Evolutionary conservation across 2,329 filamentous ascomycete species (phyloP), one percentile per base, ranked within the genome.

Genomic region (Chrysosporium keratinophilum): DNA sequence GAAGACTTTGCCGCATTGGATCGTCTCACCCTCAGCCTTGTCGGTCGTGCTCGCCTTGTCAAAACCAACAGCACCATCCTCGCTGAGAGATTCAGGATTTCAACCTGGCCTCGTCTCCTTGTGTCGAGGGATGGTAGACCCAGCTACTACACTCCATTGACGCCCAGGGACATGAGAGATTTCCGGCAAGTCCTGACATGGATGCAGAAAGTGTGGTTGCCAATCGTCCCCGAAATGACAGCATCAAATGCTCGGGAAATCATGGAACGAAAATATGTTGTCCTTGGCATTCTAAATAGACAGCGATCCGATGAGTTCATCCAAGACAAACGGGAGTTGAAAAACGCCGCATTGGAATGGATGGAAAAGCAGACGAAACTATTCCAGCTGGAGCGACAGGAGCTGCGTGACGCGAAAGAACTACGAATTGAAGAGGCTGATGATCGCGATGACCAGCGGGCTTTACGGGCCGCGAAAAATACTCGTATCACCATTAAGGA

Each of bases 191-290:
- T 98, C 10, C 75, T 95, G 15, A 78, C 79, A 54, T 98, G 93
- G 93, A 97, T 98, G 90, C 86, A 87, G 67, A 87, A 84, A 1
- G 89, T 95, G 14, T 98, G 94, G 93, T 77, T 96, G 15, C 93
- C 93, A 0, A 88, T 98, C 54, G 88, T 98, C 10, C 91, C 93
- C 0, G 93, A 98, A 68, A 77, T 98, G 52, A 95, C 88, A 0
- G 87, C 88, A 3, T 82, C 85, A 5, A 98, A 98, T 65, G 89
- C 94, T 0, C 82, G 84, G 55, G 90, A 98, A 68, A 88, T 98
- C 61, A 96, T 98, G 89, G 83, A 90, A 62, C 85, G 87, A 64
- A 95, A 90, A 73, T 81, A 93, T 55, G 91, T 97, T n/a, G 91
- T 97, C 1, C 80, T 98, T 14, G 93, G 87, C 15, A 84, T 98